A percentile compares a stretch with the other conserved stretches of the same genome.
Conservation (phyloP, 371 early-diverging fungal species). For the Syncephalastrum contaminatum region DNA sequence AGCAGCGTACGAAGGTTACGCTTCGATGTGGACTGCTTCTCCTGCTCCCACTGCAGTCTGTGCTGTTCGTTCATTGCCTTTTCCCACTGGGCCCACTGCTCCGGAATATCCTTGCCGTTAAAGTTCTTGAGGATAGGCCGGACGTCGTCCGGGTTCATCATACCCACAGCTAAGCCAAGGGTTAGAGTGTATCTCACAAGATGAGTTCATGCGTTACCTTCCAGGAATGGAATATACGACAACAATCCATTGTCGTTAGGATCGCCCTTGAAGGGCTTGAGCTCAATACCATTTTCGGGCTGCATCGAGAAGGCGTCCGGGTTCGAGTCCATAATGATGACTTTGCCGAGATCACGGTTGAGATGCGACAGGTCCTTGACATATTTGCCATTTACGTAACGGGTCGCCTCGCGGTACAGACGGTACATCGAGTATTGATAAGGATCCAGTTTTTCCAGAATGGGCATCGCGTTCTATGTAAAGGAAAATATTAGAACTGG, state of each 20-base stretch:
- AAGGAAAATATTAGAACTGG: neutral
- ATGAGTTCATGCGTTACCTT: constrained; percentile 48
- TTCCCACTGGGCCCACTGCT: constrained; percentile 72
- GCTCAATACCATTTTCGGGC: constrained; percentile 86
- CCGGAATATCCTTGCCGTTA: constrained; percentile 67
- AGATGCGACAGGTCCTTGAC: constrained; percentile 90
- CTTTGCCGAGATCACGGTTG: constrained; percentile 91
- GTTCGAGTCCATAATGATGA: constrained; percentile 90
- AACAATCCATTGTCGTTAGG: constrained; percentile 78
- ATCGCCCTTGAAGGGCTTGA: constrained; percentile 88
- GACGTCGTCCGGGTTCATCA: constrained; percentile 77
- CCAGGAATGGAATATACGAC: constrained; percentile 89
- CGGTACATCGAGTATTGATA: constrained; percentile 82
- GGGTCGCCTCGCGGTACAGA: constrained; percentile 88
- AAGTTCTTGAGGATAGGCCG: constrained; percentile 68
- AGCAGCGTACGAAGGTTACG: constrained; percentile 46
- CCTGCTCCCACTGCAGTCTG: constrained; percentile 71
- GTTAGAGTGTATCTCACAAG: neutral
- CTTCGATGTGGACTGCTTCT: constrained; percentile 46
- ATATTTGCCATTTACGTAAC: constrained; percentile 80
- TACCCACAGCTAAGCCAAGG: constrained; percentile 56
- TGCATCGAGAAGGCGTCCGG: constrained; percentile 80
- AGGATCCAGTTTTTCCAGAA: constrained; percentile 90
- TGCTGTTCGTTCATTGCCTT: constrained; percentile 62
- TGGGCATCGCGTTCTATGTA: constrained; percentile 70